phyloP scores from a whole-genome alignment of 345 rosid genomes.

The Camelina sativa region DNA sequence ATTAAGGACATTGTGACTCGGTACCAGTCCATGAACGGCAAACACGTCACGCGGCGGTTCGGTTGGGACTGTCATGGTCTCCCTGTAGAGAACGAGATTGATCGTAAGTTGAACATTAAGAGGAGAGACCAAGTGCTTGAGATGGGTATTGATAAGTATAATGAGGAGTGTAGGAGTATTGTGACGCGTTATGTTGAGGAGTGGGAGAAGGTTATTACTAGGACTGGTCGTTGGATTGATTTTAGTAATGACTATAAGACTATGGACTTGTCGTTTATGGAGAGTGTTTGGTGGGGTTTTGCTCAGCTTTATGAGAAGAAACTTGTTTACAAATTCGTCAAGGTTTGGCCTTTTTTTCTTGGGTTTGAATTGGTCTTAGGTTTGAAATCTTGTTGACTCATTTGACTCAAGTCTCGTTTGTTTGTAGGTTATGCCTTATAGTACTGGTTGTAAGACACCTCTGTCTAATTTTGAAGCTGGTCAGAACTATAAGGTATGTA shows the following conservation, averaged over 20 bases:
- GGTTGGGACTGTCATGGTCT: slow-evolving; percentile 99
- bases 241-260: slow-evolving; percentile 88
- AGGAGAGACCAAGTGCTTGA: slow-evolving; percentile 67
- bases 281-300: slow-evolving; percentile 96
- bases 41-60: slow-evolving; percentile 91
- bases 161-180: slow-evolving; percentile 86
- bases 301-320: slow-evolving; percentile 71
- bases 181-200: slow-evolving; percentile 85
- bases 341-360: slow-evolving; percentile 56
- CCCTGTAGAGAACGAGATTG: slow-evolving; percentile 95
- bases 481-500: slow-evolving; percentile 70
- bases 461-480: slow-evolving; percentile 93
- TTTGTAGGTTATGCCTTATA: slow-evolving; percentile 93
- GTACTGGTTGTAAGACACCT: slow-evolving; percentile 90
- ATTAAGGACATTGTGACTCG: slow-evolving; percentile 94
- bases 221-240: slow-evolving; percentile 96
- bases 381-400: not conserved
- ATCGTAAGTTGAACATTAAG: slow-evolving; percentile 62
- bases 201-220: slow-evolving; percentile 82
- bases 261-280: slow-evolving; percentile 90
- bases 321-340: slow-evolving; percentile 86
- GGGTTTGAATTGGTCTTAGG: too few species aligned
- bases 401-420: not conserved
- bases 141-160: slow-evolving; percentile 87
- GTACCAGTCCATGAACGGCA: slow-evolving; percentile 84